Percentiles rank a stretch among this genome's conserved stretches.
Conservation (phyloP, 2,329 filamentous ascomycete genomes). For the Paraphoma chrysanthemicola region DNA sequence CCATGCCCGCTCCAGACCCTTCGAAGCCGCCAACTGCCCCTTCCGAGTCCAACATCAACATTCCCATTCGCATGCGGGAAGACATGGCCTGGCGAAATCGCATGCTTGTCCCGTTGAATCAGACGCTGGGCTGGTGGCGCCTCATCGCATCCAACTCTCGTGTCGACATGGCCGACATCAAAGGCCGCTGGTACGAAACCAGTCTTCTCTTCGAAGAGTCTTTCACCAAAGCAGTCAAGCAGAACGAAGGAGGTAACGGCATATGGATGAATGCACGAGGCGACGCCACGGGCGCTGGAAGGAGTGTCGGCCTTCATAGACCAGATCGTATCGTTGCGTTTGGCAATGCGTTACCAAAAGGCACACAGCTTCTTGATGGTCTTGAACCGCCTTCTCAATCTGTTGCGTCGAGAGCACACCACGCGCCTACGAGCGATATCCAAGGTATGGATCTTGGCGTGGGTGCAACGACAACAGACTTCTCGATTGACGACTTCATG, state of each 20-base stretch:
- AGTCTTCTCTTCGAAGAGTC: conserved; percentile 53
- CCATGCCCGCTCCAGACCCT: conserved; percentile 33
- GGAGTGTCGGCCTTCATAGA: conserved; percentile 34
- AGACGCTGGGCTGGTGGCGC: conserved; percentile 52
- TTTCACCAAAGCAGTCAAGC: conserved; percentile 42
- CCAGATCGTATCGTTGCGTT: conserved; percentile 51
- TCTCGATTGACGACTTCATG: conserved; percentile 51
- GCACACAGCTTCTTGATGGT: conserved; percentile 48
- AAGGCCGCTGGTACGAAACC: conserved; percentile 68
- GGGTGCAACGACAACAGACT: conserved; percentile 9
- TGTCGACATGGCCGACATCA: conserved; percentile 57
- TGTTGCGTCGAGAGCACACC: conserved; percentile 11
- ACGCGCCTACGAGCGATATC: conserved; percentile 10
- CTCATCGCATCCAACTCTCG: conserved; percentile 43
- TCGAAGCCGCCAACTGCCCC: conserved; percentile 44
- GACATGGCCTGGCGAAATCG: conserved; percentile 59
- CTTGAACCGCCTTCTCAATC: conserved; percentile 32
- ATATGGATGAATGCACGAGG: conserved; percentile 57
- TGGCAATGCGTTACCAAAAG: conserved; percentile 49
- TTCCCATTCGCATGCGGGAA: conserved; percentile 60
- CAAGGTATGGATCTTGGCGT: conserved; percentile 19
- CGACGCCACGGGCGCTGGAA: conserved; percentile 42
- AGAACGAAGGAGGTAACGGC: conserved; percentile 52
- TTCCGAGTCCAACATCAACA: conserved; percentile 47
- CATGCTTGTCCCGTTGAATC: conserved; percentile 47